Evolutionary conservation across 2,329 filamentous ascomycete species (phyloP), one percentile per base, ranked within the genome.

Genomic region (Fusarium pseudoanthophilum): DNA sequence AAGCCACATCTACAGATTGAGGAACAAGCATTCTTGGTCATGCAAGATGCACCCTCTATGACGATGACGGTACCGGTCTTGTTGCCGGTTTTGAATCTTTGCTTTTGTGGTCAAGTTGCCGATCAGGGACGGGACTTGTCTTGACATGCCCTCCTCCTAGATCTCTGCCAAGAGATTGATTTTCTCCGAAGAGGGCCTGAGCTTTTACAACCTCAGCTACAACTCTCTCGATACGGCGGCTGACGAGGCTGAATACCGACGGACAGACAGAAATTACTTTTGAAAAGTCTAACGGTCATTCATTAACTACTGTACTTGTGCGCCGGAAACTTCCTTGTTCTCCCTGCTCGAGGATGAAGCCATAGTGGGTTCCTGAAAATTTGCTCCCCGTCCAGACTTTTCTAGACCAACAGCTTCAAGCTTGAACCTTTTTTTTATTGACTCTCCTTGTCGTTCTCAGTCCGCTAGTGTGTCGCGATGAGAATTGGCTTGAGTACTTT

Each of bases 81-180:
- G 40, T 48, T 36, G 42, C 56, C 40, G 40, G 55, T 34, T 34
- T 58, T 20, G 24, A 51, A 49, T 11, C 18, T 58, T 37, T 36
- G 42, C 24, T 58, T 49, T 36, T 28, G 45, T 55, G 34, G 60
- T 59, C 51, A 39, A 64, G 56, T 55, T 73, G 75, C 71, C 74
- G 74, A 77, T 77, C 74, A 77, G 75, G 74, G 70, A 77, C 51
- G 34, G 34, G 51, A 30, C 34, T 55, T 55, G 24, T 55, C 74
- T 71, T 62, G 64, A 68, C 69, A 61, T 63, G 56, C 46, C 69
- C 61, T 67, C 69, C 61, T 67, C 61, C 57, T 45, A 62, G 69
- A 67, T 73, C 67, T 64, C 36, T 65, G 75, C 71, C 75, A 76
- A 77, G 71, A 77, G 60, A 75, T 67, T 67, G 64, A 56, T 72